Conservation (phyloP, 2,329 filamentous ascomycete species). For the Blastomyces silverae region DNA sequence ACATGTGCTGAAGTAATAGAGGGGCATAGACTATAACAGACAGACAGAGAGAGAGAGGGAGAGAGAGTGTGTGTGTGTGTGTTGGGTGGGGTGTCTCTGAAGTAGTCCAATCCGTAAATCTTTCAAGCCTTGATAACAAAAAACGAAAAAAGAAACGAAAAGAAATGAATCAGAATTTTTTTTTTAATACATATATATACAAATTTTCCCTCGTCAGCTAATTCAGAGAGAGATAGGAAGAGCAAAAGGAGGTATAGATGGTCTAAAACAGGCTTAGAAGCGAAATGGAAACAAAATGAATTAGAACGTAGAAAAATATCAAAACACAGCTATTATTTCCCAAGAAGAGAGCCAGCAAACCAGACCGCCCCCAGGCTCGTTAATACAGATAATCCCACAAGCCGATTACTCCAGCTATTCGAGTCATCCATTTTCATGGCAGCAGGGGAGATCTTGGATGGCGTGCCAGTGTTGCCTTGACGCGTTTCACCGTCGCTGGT, state of each 20-base stretch:
- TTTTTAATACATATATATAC: not conserved
- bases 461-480: not conserved
- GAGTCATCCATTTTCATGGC: conserved; percentile 24
- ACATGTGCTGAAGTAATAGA: not conserved
- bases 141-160: too few species aligned
- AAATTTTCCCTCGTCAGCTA: not conserved
- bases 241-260: not conserved
- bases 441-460: conserved; percentile 14
- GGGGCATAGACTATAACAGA: not conserved
- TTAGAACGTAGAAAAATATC: not conserved
- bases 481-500: not conserved
- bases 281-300: conserved; percentile 11
- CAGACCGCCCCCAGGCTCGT: conserved; percentile 27
- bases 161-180: too few species aligned
- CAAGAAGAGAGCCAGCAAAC: conserved; percentile 22
- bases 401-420: conserved; percentile 24
- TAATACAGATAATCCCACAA: conserved; percentile 26
- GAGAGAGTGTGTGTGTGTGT: not conserved
- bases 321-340: conserved; percentile 10
- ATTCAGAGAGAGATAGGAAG: not conserved
- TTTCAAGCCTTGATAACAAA: not conserved
- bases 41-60: too few species aligned
- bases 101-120: not conserved
- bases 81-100: too few species aligned
- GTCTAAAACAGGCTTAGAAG: not conserved